phyloP scores from a whole-genome alignment of 495 filamentous ascomycete genomes.

The Penicillium desertorum region DNA sequence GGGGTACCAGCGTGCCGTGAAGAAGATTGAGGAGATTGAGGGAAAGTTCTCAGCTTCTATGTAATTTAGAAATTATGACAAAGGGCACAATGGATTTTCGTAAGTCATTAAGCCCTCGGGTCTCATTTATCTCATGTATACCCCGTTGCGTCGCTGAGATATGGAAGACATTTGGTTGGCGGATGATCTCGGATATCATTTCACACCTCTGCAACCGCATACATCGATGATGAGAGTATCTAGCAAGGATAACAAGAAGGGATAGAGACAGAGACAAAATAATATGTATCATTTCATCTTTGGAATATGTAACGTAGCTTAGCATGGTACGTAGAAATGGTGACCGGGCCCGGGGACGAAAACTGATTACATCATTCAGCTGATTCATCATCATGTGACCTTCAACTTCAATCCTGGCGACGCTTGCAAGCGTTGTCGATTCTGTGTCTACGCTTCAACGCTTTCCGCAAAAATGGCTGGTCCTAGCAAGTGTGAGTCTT shows the following conservation, averaged over 20 bases:
- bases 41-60: conserved; percentile 51
- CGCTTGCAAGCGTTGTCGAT: conserved; percentile 1
- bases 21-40: conserved; percentile 62
- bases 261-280: not conserved
- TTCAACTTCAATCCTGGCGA: conserved; percentile 14
- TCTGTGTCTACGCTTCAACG: conserved; percentile 20
- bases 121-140: conserved; percentile 3
- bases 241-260: not conserved
- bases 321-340: not conserved
- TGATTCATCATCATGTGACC: conserved; percentile 18
- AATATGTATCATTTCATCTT: not conserved
- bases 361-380: conserved; percentile 10
- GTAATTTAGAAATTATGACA: conserved; percentile 13
- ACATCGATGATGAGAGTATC: not conserved
- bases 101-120: not conserved
- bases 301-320: not conserved
- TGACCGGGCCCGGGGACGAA: too few species aligned
- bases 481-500: conserved; percentile 49
- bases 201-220: not conserved
- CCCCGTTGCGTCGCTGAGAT: conserved; percentile 1
- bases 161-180: conserved; percentile 6
- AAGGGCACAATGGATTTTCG: not conserved
- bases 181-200: conserved; percentile 3
- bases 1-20: conserved; percentile 59
- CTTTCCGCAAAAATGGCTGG: conserved; percentile 45